A percentile compares a stretch with the other conserved stretches of the same genome.
phyloP scores from a whole-genome alignment of 73 alveolate species.

The Uronychia setigera region DNA sequence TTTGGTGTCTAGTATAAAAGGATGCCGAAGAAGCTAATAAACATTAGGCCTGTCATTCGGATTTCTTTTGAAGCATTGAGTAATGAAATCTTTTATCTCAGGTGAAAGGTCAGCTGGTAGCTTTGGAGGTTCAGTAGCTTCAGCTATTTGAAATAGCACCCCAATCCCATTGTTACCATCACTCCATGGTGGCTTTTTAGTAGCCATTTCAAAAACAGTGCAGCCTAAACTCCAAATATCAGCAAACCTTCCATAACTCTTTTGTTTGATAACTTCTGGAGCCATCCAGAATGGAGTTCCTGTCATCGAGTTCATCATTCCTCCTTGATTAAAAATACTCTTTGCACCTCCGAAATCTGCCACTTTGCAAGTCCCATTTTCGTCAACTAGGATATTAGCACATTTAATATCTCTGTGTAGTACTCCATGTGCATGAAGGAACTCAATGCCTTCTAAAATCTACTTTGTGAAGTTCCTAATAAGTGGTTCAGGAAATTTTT shows the following conservation, averaged over 20 bases:
- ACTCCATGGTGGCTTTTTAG: constrained; percentile 79
- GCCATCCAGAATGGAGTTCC: constrained; percentile 95
- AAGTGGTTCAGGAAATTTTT: constrained; percentile 70
- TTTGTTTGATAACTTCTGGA: constrained; percentile 79
- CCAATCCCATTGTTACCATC: constrained; percentile 56
- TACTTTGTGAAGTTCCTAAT: constrained; percentile 77
- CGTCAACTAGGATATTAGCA: constrained; percentile 84
- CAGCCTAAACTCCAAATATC: constrained; percentile 94
- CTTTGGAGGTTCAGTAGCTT: constrained; percentile 72
- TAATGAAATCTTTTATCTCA: constrained; percentile 62
- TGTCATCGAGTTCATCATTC: constrained; percentile 7
- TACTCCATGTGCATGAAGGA: constrained; percentile 82
- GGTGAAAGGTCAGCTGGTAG: constrained; percentile 77
- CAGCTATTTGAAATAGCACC: constrained; percentile 63
- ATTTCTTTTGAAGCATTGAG: constrained; percentile 77
- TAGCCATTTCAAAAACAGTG: constrained; percentile 81
- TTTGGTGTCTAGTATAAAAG: no score
- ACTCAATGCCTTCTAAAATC: constrained; percentile 90
- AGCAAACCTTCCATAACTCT: constrained; percentile 74
- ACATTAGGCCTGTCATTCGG: constrained; percentile 79
- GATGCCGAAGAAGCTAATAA: constrained; percentile 76
- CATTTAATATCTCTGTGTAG: constrained; percentile 96
- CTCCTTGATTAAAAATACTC: constrained; percentile 33
- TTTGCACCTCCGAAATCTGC: constrained; percentile 95
- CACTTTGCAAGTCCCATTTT: constrained; percentile 84